Evolutionary conservation across 2,329 filamentous ascomycete species (phyloP).

Genomic region (Nigrograna mackinnonii): DNA sequence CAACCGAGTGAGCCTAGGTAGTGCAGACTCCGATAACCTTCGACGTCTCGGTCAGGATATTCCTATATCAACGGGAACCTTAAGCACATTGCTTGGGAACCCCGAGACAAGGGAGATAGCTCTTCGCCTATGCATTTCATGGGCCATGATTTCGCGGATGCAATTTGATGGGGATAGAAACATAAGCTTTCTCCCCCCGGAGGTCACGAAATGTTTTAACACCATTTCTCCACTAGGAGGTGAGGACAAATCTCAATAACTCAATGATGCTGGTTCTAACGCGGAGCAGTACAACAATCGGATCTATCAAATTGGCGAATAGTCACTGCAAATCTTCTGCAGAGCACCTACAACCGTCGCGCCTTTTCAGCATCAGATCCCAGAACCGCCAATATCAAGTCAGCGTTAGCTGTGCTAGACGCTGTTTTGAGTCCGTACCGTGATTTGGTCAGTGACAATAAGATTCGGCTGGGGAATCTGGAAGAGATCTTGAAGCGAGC

Average conservation of each 20-base stretch:
- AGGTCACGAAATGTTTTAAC: slow-evolving; percentile 22
- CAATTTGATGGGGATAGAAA: slow-evolving; percentile 13
- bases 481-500: slow-evolving; percentile 32
- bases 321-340: slow-evolving; percentile 32
- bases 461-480: slow-evolving; percentile 26
- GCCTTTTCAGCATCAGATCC: slow-evolving; percentile 27
- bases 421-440: slow-evolving; percentile 24
- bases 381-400: slow-evolving; percentile 24
- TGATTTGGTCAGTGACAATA: slow-evolving; percentile 13
- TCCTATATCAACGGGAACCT: slow-evolving; percentile 22
- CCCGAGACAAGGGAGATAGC: slow-evolving; percentile 28
- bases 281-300: slow-evolving; percentile 16
- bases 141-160: slow-evolving; percentile 28
- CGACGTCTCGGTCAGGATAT: slow-evolving; percentile 22
- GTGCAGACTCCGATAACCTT: slow-evolving; percentile 26
- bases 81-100: slow-evolving; percentile 31
- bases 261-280: slow-evolving; percentile 5
- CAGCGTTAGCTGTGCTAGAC: slow-evolving; percentile 24
- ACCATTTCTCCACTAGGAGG: slow-evolving; percentile 20
- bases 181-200: slow-evolving; percentile 30
- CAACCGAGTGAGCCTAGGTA: slow-evolving; percentile 16
- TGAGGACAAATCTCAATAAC: slow-evolving; percentile 9
- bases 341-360: slow-evolving; percentile 25
- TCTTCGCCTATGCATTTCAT: slow-evolving; percentile 35
- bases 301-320: slow-evolving; percentile 33